Percentiles rank a stretch among this genome's conserved stretches.
Evolutionary conservation across 495 filamentous ascomycete species (phyloP).

Genomic region (Cudoniella acicularis): DNA sequence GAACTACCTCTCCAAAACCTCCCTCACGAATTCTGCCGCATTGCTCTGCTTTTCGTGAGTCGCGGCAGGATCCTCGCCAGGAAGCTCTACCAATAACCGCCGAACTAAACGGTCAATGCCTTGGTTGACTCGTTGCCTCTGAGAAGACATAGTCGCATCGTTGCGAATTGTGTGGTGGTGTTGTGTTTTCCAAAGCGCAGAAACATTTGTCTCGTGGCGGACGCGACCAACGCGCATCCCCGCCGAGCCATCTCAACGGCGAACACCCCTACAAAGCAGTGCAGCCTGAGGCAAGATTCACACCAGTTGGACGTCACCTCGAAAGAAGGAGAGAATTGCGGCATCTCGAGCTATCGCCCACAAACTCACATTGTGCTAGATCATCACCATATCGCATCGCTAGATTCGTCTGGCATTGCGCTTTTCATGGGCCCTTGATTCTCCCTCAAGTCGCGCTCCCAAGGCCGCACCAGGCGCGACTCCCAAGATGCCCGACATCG

Average conservation of each 20-base stretch:
- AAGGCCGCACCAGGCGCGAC: conserved; percentile 20
- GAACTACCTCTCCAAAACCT: conserved; percentile 50
- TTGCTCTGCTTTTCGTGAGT: conserved; percentile 47
- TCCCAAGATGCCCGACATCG: conserved; percentile 70
- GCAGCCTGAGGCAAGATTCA: not conserved
- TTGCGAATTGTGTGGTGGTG: conserved; percentile 8
- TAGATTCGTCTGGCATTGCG: conserved; percentile 13
- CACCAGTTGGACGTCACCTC: conserved; percentile 10
- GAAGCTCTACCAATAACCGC: conserved; percentile 46
- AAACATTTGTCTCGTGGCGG: not conserved
- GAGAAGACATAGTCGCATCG: conserved; percentile 42
- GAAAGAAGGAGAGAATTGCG: not conserved
- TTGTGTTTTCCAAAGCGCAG: not conserved
- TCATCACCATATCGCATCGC: conserved; percentile 17
- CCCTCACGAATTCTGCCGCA: conserved; percentile 46
- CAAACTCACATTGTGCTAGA: conserved; percentile 4
- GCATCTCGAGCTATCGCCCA: conserved; percentile 17
- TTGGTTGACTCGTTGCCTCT: conserved; percentile 42
- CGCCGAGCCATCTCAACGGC: not conserved
- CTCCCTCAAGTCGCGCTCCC: conserved; percentile 16
- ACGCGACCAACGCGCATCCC: conserved; percentile 1
- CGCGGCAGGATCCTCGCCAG: conserved; percentile 44
- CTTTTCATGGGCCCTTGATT: conserved; percentile 20
- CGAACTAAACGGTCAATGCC: conserved; percentile 56
- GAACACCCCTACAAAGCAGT: not conserved